phyloP scores from a whole-genome alignment of 148 eudicot species.

The Diospyros kaki region DNA sequence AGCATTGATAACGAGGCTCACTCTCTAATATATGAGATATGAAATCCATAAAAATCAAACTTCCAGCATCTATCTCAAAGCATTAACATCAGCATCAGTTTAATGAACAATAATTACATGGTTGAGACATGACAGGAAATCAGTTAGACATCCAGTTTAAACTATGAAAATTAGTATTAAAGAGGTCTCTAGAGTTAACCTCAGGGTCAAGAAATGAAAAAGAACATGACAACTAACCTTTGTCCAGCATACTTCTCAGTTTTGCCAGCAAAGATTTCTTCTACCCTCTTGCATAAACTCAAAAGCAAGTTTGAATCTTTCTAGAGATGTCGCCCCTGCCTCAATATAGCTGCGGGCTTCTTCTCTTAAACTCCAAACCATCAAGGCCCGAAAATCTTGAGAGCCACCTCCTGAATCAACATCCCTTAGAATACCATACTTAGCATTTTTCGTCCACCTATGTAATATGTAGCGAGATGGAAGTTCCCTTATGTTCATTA shows the following conservation, averaged over 20 bases:
- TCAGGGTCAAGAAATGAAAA: not conserved
- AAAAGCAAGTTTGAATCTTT: slow-evolving; percentile 52
- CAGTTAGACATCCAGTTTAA: not conserved
- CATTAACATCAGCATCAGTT: too few species aligned
- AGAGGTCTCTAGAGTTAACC: not conserved
- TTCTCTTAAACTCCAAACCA: slow-evolving; percentile 59
- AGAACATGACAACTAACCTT: slow-evolving; percentile 16
- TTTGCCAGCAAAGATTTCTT: slow-evolving; percentile 53
- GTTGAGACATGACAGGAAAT: not conserved
- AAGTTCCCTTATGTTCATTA: slow-evolving; percentile 51
- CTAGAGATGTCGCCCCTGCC: slow-evolving; percentile 46
- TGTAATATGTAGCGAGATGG: slow-evolving; percentile 57
- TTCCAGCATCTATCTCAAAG: too few species aligned
- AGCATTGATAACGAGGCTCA: too few species aligned
- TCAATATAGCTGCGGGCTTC: slow-evolving; percentile 46
- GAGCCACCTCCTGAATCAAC: slow-evolving; percentile 41
- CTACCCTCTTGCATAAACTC: slow-evolving; percentile 63
- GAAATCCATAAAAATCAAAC: not conserved
- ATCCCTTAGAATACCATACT: slow-evolving; percentile 45
- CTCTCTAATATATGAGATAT: not conserved
- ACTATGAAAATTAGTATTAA: not conserved
- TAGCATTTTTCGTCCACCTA: slow-evolving; percentile 49
- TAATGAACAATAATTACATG: not conserved
- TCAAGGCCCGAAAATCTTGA: slow-evolving; percentile 46
- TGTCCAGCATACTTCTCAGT: slow-evolving; percentile 13